Evolutionary conservation across 2,329 filamentous ascomycete genomes (phyloP).

Genomic region (Colletotrichum kahawae): DNA sequence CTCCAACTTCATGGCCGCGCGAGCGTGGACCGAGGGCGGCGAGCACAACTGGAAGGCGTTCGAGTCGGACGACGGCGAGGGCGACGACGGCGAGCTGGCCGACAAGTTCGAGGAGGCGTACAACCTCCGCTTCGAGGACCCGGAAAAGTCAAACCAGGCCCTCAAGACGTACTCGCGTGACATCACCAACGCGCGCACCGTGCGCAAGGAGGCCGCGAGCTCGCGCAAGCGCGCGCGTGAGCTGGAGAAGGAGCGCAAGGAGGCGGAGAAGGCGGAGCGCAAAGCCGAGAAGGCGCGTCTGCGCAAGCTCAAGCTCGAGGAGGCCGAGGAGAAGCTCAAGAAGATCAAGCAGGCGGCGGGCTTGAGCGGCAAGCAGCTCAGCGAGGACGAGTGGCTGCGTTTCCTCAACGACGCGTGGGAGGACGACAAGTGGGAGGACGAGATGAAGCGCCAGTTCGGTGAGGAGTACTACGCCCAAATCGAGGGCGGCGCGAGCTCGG

Average conservation of each 20-base stretch:
- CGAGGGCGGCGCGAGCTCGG: constrained; percentile 69
- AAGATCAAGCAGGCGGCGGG: constrained; percentile 92
- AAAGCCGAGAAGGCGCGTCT: constrained; percentile 84
- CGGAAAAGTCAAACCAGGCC: constrained; percentile 84
- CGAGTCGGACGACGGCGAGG: constrained; percentile 92
- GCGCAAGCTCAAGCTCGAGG: constrained; percentile 87
- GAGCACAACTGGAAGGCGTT: constrained; percentile 78
- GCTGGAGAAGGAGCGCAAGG: constrained; percentile 76
- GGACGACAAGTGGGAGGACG: constrained; percentile 85
- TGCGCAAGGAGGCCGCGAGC: constrained; percentile 82
- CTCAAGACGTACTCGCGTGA: constrained; percentile 90
- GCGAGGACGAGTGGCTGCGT: constrained; percentile 81
- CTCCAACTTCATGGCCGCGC: constrained; percentile 93
- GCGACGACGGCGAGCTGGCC: constrained; percentile 66
- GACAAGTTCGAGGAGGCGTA: constrained; percentile 87
- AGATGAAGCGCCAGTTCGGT: constrained; percentile 88
- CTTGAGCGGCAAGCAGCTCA: constrained; percentile 66
- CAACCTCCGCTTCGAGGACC: constrained; percentile 95
- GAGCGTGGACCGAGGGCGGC: constrained; percentile 79
- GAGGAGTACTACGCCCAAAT: constrained; percentile 88
- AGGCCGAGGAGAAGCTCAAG: constrained; percentile 84
- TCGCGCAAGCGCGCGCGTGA: constrained; percentile 81
- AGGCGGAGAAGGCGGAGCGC: constrained; percentile 76
- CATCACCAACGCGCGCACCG: constrained; percentile 79
- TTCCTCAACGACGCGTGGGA: constrained; percentile 91